A percentile compares a stretch with the other conserved stretches of the same genome.
Conservation (phyloP, 73 alveolate genomes). For the Durusdinium trenchii region DNA sequence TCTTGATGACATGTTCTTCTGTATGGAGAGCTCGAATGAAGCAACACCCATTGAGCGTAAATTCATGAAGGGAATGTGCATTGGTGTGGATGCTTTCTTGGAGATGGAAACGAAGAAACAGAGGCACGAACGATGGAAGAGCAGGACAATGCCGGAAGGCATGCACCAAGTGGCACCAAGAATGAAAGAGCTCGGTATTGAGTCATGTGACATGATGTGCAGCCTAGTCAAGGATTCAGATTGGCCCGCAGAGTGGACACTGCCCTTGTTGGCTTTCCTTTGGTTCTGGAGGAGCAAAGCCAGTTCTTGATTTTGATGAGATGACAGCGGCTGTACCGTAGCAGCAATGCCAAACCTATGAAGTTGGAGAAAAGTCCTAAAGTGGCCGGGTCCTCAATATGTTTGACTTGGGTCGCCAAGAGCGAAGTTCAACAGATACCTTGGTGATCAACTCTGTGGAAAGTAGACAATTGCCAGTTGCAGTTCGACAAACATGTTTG, state of each 20-base stretch:
- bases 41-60: neutral
- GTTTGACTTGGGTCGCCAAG: too few species aligned
- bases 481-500: too few species aligned
- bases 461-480: too few species aligned
- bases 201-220: neutral
- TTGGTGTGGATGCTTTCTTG: neutral
- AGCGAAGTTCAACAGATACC: too few species aligned
- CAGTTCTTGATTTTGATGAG: too few species aligned
- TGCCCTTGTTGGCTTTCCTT: neutral
- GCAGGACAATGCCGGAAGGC: neutral
- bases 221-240: neutral
- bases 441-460: too few species aligned
- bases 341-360: too few species aligned
- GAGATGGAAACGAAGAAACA: slow-evolving; percentile 25
- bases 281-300: neutral
- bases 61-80: neutral
- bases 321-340: too few species aligned
- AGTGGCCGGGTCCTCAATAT: too few species aligned
- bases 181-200: neutral
- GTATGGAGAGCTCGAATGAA: neutral
- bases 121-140: slow-evolving; percentile 6
- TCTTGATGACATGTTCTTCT: slow-evolving; percentile 24
- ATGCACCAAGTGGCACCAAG: neutral
- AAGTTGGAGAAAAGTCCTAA: too few species aligned
- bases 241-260: neutral